These are phyloP conservation scores for Capsicum chinense DNA, from an alignment of 257 asterid species.

Conservation along the genomic window DNA sequence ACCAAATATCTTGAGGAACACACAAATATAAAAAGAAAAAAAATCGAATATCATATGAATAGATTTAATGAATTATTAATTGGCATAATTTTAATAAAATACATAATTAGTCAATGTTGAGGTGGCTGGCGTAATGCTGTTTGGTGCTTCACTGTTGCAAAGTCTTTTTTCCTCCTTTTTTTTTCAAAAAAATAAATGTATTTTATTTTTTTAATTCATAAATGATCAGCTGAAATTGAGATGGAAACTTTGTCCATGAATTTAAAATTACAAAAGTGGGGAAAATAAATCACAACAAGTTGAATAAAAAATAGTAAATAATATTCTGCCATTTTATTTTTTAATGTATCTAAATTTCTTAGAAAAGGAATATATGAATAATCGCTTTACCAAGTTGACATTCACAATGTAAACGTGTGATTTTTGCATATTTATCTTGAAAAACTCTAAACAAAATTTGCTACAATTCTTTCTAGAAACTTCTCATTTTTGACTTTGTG, in stretches of 20 bases:
- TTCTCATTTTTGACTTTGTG: background rate
- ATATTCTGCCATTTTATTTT: no score
- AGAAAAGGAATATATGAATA: background rate
- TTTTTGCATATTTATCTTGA: background rate
- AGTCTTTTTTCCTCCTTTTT: background rate
- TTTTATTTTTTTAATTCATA: no score
- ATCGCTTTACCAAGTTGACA: background rate
- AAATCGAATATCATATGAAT: background rate
- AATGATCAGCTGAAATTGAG: no score
- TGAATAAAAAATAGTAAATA: background rate
- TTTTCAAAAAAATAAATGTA: no score
- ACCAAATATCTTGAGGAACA: background rate
- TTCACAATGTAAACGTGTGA: background rate
- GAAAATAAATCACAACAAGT: background rate
- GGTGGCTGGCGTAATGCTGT: constrained; percentile 15
- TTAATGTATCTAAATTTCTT: background rate
- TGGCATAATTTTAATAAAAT: background rate
- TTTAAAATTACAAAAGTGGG: background rate
- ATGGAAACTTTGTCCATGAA: no score
- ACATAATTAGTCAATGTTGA: background rate
- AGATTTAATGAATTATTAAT: background rate
- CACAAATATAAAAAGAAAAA: background rate
- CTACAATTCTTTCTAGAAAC: constrained; percentile 1
- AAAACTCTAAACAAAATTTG: constrained; percentile 12
- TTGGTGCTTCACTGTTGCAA: background rate